phyloP scores from a whole-genome alignment of 805 yeast species.

The Saturnispora besseyi region DNA sequence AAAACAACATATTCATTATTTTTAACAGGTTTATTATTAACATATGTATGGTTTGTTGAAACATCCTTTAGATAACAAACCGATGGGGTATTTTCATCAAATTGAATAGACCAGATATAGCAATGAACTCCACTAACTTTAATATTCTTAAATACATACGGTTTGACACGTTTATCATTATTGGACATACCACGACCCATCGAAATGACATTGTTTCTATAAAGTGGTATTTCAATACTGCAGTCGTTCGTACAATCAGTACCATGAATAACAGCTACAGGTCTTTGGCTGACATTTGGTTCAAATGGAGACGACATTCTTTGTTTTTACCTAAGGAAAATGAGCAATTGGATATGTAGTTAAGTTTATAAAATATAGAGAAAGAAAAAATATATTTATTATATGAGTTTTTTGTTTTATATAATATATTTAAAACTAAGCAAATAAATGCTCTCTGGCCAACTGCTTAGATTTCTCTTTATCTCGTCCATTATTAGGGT shows the following conservation, averaged over 20 bases:
- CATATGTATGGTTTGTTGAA: conserved; percentile 42
- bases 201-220: conserved; percentile 29
- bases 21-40: conserved; percentile 30
- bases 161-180: conserved; percentile 17
- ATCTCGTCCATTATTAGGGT: conserved; percentile 14
- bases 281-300: neutral
- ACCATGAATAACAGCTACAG: neutral
- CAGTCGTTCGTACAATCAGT: neutral
- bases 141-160: conserved; percentile 11
- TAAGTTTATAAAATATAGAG: neutral
- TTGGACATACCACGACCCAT: conserved; percentile 33
- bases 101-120: conserved; percentile 27
- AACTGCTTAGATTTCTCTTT: neutral
- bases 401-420: neutral
- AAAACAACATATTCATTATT: conserved; percentile 28
- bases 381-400: neutral
- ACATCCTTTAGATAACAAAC: conserved; percentile 41
- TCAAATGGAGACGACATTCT: conserved; percentile 2
- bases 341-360: neutral
- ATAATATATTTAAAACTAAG: too few species aligned
- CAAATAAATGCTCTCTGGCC: neutral
- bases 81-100: conserved; percentile 40
- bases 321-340: neutral
- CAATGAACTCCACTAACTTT: conserved; percentile 42
- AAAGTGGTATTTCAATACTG: conserved; percentile 6